Percentiles rank a stretch among this genome's conserved stretches.
These are phyloP conservation scores for Clarireedia homoeocarpa DNA, from an alignment of 2,329 filamentous ascomycete species.

Conservation along the genomic window DNA sequence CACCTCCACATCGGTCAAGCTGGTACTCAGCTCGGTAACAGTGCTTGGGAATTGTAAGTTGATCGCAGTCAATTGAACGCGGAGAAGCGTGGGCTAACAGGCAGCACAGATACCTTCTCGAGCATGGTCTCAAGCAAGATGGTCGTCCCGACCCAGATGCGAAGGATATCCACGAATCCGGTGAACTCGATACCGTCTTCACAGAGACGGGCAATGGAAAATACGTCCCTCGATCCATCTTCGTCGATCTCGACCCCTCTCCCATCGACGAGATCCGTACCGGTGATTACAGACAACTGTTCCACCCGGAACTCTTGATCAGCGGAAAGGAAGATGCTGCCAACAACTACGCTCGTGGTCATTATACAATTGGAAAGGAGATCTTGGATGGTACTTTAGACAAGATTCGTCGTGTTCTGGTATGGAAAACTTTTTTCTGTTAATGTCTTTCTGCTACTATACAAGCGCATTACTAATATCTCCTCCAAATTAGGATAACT, in stretches of 20 bases:
- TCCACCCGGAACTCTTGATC: conserved; percentile 58
- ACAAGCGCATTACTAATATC: conserved; percentile 6
- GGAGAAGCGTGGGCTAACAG: not conserved
- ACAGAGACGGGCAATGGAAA: conserved; percentile 56
- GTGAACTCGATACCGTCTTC: conserved; percentile 60
- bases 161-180: conserved; percentile 42
- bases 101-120: conserved; percentile 49
- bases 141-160: conserved; percentile 49
- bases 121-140: conserved; percentile 55
- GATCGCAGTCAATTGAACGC: conserved; percentile 2
- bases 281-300: conserved; percentile 53
- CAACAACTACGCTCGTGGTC: conserved; percentile 62
- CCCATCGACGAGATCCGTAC: conserved; percentile 61
- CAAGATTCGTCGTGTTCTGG: conserved; percentile 55
- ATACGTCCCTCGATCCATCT: conserved; percentile 62
- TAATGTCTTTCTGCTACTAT: not conserved
- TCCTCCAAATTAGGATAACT: conserved; percentile 44
- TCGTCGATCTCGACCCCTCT: conserved; percentile 59
- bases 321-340: conserved; percentile 63
- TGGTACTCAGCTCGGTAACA: conserved; percentile 60
- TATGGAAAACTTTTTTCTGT: conserved; percentile 27
- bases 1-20: conserved; percentile 63
- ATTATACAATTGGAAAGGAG: conserved; percentile 63
- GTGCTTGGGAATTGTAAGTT: conserved; percentile 60
- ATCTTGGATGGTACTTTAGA: conserved; percentile 56